Conservation (phyloP, 257 asterid genomes). For the Cynanchum wilfordii region DNA sequence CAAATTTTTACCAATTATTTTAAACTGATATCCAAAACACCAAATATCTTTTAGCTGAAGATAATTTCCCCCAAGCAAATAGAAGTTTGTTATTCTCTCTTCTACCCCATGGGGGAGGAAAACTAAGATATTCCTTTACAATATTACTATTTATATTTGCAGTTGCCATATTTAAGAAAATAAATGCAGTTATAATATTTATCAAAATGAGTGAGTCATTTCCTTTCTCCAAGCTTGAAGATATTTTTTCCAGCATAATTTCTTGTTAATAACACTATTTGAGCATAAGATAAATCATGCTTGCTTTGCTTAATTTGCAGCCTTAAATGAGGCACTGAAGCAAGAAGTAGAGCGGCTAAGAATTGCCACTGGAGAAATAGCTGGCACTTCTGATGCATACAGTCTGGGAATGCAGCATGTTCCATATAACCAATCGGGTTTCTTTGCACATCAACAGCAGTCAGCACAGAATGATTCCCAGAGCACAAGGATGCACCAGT, state of each 20-base stretch:
- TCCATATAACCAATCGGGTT: conserved; percentile 50
- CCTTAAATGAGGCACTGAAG: conserved; percentile 79
- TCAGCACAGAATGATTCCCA: conserved; percentile 40
- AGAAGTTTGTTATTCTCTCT: not conserved
- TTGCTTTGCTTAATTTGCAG: conserved; percentile 32
- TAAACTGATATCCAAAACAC: not conserved
- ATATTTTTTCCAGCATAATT: not conserved
- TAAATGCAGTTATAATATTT: not conserved
- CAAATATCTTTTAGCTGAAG: not conserved
- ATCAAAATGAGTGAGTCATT: not conserved
- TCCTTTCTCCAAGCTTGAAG: not conserved
- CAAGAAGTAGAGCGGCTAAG: conserved; percentile 82
- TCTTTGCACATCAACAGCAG: conserved; percentile 51
- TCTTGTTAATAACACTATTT: not conserved
- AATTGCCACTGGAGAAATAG: conserved; percentile 57
- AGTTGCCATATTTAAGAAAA: not conserved
- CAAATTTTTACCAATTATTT: not conserved
- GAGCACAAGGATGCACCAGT: conserved; percentile 56
- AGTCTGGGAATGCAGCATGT: conserved; percentile 57
- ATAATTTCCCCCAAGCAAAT: not conserved
- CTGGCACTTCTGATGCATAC: conserved; percentile 54
- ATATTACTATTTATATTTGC: not conserved
- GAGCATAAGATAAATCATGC: not conserved
- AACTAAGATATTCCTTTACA: not conserved
- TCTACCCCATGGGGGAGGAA: not conserved